phyloP scores from a whole-genome alignment of 148 eudicot species.

The Persicaria maculosa region DNA sequence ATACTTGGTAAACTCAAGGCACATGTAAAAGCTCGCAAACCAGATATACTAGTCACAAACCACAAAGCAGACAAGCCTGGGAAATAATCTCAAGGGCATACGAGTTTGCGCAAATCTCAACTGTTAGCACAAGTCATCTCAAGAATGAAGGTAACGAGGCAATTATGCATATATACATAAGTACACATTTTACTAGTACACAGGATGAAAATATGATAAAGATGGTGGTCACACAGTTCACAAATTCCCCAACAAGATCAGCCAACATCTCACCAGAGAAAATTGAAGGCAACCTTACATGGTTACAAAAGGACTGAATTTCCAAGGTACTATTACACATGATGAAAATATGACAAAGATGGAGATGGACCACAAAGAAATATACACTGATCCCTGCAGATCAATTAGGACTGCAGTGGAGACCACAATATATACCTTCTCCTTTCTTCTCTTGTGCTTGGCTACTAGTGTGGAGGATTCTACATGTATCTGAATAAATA shows the following conservation, averaged over 20 bases:
- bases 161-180: neutral
- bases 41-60: too few relatives aligned
- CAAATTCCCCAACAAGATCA: neutral
- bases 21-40: too few relatives aligned
- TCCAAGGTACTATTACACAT: neutral
- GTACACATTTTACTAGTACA: neutral
- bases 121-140: neutral
- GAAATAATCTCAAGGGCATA: too few relatives aligned
- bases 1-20: too few relatives aligned
- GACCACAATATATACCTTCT: conserved; percentile 7
- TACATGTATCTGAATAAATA: neutral
- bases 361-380: conserved; percentile 7
- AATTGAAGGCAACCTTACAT: neutral
- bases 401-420: neutral
- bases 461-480: conserved; percentile 10
- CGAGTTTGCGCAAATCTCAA: too few relatives aligned
- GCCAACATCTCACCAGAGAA: neutral
- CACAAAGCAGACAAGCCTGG: too few relatives aligned
- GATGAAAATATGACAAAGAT: conserved; percentile 2
- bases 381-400: neutral
- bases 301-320: conserved; percentile 1
- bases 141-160: neutral
- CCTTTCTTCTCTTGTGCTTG: conserved; percentile 4
- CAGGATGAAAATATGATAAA: neutral
- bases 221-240: neutral